Conservation (phyloP, 208 protist genomes). For the Zelonia costaricensis region DNA sequence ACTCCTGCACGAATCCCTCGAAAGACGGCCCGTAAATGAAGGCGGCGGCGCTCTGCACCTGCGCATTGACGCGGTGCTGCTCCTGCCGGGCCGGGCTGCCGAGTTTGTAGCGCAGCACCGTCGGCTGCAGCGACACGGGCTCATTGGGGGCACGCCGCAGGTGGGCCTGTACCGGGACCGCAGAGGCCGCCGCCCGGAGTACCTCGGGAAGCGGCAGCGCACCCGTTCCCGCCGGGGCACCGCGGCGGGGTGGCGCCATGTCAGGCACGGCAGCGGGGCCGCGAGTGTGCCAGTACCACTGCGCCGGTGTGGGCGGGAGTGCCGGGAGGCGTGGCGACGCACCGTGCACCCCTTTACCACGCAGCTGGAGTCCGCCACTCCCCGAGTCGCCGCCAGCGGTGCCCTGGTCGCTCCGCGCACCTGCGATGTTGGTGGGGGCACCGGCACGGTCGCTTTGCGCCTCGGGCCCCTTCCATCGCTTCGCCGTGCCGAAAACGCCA, state of each 20-base stretch:
- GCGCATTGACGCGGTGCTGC: slow-evolving; percentile 10
- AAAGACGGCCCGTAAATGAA: slow-evolving; percentile 36
- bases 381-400: not conserved
- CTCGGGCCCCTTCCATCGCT: not conserved
- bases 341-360: too few relatives aligned
- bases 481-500: not conserved
- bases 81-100: not conserved
- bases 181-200: too few relatives aligned
- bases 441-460: not conserved
- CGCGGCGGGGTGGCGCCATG: too few relatives aligned
- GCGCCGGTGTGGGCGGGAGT: not conserved
- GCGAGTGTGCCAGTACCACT: slow-evolving; percentile 7
- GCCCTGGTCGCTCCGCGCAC: too few relatives aligned
- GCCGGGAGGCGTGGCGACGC: too few relatives aligned
- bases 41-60: slow-evolving; percentile 13
- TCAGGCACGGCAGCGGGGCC: not conserved
- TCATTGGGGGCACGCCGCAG: not conserved
- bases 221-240: too few relatives aligned
- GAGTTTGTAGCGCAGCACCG: slow-evolving; percentile 22
- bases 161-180: too few relatives aligned
- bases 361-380: too few relatives aligned
- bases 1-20: slow-evolving; percentile 35
- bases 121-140: slow-evolving; percentile 22
- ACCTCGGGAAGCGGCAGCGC: too few relatives aligned
- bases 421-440: too few relatives aligned